Conservation (phyloP, 805 yeast species). For the Schizosaccharomyces octosporus region DNA sequence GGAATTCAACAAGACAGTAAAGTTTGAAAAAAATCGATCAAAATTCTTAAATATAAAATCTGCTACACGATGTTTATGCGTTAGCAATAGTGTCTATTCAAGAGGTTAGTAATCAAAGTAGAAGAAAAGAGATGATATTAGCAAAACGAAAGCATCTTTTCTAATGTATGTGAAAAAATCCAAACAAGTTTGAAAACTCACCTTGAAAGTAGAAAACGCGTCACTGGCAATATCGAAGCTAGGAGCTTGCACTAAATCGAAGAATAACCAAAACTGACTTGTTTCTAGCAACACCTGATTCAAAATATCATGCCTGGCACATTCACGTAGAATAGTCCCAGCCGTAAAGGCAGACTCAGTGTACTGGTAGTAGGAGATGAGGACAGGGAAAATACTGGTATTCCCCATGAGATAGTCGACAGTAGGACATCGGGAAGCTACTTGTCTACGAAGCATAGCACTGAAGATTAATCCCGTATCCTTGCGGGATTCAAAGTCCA, state of each 20-base stretch:
- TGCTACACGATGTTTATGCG: constrained; percentile 42
- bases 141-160: too few species aligned
- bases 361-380: constrained; percentile 41
- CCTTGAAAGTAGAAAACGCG: constrained; percentile 47
- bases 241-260: constrained; percentile 47
- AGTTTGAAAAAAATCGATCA: constrained; percentile 27
- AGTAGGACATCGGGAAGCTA: constrained; percentile 58
- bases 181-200: neutral
- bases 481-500: constrained; percentile 78
- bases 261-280: constrained; percentile 49
- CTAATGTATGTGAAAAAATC: neutral
- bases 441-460: constrained; percentile 52
- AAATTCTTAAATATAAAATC: constrained; percentile 29
- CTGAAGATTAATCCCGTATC: constrained; percentile 52
- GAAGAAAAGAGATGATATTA: neutral
- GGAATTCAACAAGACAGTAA: constrained; percentile 48
- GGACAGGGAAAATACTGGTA: constrained; percentile 36
- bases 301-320: constrained; percentile 53
- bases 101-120: neutral
- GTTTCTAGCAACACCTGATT: constrained; percentile 36
- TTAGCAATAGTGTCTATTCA: constrained; percentile 30
- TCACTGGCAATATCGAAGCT: constrained; percentile 82
- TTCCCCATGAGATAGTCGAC: constrained; percentile 53
- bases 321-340: constrained; percentile 64
- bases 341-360: constrained; percentile 48